Evolutionary conservation across 345 rosid genomes (phyloP), one percentile per base, ranked within the genome.

Genomic region (Carallia pectinifolia): DNA sequence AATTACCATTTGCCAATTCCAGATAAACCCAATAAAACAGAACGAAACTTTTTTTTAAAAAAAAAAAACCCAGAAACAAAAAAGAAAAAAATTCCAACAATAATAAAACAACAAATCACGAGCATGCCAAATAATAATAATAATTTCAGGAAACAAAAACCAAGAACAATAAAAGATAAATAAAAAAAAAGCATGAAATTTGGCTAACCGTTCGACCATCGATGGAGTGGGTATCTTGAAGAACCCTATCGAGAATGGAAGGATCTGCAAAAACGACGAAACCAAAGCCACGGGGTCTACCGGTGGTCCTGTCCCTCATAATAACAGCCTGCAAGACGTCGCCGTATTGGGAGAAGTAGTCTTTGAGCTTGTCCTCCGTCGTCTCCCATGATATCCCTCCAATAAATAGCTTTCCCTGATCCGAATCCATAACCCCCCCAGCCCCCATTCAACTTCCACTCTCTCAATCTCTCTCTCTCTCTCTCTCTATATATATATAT

Each of bases 351-450:
- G 80, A 38, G 69, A 93, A 93, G 78, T 93, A 83, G 55, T 90
- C 96, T 33, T 66, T 79, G 53, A 92, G 84, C 70, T 74, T 82
- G n/a, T 89, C 91, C 81, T 93, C 97, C 64, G 69, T 78, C 0
- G 97, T 93, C 70, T 93, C 98, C 98, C 97, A 90, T 50, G 98
- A 93, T 68, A 93, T 88, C 77, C 98, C 98, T 30, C 98, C 97
- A 69, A 93, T 84, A 77, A 93, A 90, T 4, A 93, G 86, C 89
- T 90, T 86, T 53, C 96, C 97, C 73, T 84, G 94, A 89, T 94
- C 96, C 56, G 96, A 89, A 72, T 91, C 90, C 94, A 93, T 84
- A 53, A 31, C 70, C 50, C 50, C 47, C 48, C 23, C 23, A 23
- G 4, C 34, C 4, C 4, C 16, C 4, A 7, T 39, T 39, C 44